A percentile compares a stretch with the other conserved stretches of the same genome.
phyloP scores from a whole-genome alignment of 1,284 basidiomycete genomes.

The Trichosporon sp. region DNA sequence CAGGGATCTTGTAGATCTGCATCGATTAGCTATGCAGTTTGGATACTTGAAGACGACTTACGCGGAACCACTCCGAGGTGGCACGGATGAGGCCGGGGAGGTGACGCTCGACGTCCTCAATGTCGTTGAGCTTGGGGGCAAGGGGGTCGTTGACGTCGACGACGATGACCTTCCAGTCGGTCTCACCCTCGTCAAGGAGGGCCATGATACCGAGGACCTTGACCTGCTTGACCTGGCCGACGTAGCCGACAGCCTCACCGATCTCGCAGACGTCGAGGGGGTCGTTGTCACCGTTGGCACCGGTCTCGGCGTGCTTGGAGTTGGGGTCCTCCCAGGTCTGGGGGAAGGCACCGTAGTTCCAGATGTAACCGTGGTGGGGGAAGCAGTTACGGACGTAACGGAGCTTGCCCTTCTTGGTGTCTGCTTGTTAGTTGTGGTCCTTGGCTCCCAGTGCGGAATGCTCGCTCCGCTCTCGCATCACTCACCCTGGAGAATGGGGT shows the following conservation, averaged over 20 bases:
- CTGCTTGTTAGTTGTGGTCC: conserved; percentile 30
- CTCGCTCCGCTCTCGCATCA: background rate
- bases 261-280: conserved; percentile 99
- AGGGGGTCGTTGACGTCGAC: conserved; percentile 97
- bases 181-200: conserved; percentile 95
- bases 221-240: conserved; percentile 99
- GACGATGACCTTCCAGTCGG: conserved; percentile 98
- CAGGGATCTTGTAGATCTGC: conserved; percentile 94
- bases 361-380: conserved; percentile 88
- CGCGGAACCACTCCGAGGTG: conserved; percentile 89
- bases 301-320: conserved; percentile 89
- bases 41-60: background rate
- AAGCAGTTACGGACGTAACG: conserved; percentile 99
- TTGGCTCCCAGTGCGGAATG: background rate
- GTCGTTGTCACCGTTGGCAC: conserved; percentile 99
- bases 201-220: conserved; percentile 99
- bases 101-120: conserved; percentile 98
- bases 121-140: conserved; percentile 95
- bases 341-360: conserved; percentile 98
- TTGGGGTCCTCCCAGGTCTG: conserved; percentile 99
- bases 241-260: conserved; percentile 96
- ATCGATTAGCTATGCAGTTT: conserved; percentile 59
- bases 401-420: conserved; percentile 72
- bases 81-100: conserved; percentile 94
- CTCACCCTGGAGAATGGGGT: conserved; percentile 90